Evolutionary conservation across 129 eudicot genomes (phyloP), one percentile per base, ranked within the genome.

Genomic region (Flaveria robusta): DNA sequence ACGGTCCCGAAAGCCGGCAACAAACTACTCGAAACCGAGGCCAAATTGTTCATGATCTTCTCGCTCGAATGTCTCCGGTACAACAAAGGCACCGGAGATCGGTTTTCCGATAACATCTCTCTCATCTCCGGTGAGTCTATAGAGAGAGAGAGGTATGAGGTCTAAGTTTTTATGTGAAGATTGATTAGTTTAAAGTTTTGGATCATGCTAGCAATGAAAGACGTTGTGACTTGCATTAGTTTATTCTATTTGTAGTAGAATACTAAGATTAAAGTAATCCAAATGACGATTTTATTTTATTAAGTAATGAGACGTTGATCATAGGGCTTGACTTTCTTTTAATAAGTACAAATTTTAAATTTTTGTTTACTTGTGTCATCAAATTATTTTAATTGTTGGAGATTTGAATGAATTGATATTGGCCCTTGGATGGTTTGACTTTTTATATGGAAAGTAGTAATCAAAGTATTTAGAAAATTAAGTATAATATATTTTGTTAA

Each of bases 1-100:
- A 83, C 72, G 0, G 97, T 91, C 12, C 97, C 97, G 55, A 91
- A 91, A 79, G 97, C 95, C 34, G 97, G 95, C 81, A 91, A 77
- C 45, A 91, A 66, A 77, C 97, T 91, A 79, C 95, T 91, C 20
- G 97, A 91, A 20, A 88, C 85, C 0, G 97, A 82, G 0, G 90
- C 90, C 74, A 88, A 39, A 77, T 88, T 91, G 34, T 78, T 83
- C 72, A 68, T 77, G 15, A 86, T 72, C 20, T 91, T 87, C 1
- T 83, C 85, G 20, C 86, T 85, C 10, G 92, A 85, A 24, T 84
- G 88, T 70, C 90, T 74, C 81, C 87, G 76, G 80, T 69, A 82
- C 59, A 90, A 26, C 81, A 85, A 72, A 10, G 96, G 86, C 75
- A 81, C 18, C 74, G 88, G 90, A 11, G 90, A 81, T 66, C 86